A percentile compares a stretch with the other conserved stretches of the same genome.
These are phyloP conservation scores for Yarrowia porcina DNA, from an alignment of 805 yeast species.

Conservation along the genomic window DNA sequence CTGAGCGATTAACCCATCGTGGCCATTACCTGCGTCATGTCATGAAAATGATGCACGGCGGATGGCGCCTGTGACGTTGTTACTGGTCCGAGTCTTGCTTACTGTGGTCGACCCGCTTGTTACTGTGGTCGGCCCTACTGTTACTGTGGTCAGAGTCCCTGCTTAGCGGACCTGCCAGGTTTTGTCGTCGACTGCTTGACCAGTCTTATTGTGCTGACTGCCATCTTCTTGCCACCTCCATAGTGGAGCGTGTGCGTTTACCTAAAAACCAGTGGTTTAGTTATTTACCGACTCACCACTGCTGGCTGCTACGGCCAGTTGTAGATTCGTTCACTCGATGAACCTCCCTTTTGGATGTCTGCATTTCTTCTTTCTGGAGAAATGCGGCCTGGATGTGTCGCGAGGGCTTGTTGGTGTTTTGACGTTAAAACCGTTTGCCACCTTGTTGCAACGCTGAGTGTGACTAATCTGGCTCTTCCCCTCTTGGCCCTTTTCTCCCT, in stretches of 20 bases:
- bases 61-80: background rate
- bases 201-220: too few species aligned
- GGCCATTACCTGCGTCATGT: background rate
- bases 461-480: background rate
- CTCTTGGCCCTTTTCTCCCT: background rate
- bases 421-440: background rate
- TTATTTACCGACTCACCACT: constrained; percentile 2
- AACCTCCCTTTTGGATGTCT: background rate
- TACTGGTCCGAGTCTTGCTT: too few species aligned
- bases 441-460: background rate
- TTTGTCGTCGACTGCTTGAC: too few species aligned
- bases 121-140: too few species aligned
- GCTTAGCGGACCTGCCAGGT: too few species aligned
- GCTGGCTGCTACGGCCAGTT: constrained; percentile 3
- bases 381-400: background rate
- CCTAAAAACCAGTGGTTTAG: constrained; percentile 12
- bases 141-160: background rate
- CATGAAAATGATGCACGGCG: background rate
- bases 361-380: background rate
- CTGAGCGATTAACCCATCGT: constrained; percentile 1
- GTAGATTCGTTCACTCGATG: background rate
- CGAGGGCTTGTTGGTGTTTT: background rate
- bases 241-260: background rate
- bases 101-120: too few species aligned
- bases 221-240: background rate